Evolutionary conservation across 2,329 filamentous ascomycete genomes (phyloP).

Genomic region (Beauveria medogensis): DNA sequence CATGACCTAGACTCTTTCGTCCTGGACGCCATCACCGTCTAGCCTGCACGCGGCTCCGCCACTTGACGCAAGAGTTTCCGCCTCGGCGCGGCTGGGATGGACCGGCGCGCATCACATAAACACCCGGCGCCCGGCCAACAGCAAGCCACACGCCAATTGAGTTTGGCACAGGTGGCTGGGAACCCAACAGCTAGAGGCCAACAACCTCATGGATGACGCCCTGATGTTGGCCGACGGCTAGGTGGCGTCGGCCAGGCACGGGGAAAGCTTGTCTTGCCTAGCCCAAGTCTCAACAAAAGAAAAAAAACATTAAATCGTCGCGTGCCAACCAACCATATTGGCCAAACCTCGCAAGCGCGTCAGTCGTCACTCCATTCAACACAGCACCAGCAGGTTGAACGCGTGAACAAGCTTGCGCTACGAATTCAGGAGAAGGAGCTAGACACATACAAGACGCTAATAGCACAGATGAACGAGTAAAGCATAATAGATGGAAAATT

Average conservation of each 20-base stretch:
- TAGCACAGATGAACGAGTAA: not conserved
- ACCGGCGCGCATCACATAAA: not conserved
- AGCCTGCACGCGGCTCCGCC: not conserved
- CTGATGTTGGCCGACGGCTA: not conserved
- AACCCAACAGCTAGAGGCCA: not conserved
- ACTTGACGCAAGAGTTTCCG: not conserved
- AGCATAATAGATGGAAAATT: constrained; percentile 9
- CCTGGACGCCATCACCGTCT: not conserved
- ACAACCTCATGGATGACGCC: not conserved
- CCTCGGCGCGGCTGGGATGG: not conserved
- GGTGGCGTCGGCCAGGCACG: not conserved
- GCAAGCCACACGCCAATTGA: not conserved
- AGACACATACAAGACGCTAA: not conserved
- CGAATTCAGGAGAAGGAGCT: not conserved
- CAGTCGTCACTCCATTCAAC: not conserved
- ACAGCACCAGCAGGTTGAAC: not conserved
- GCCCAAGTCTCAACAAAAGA: not conserved
- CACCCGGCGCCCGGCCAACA: not conserved
- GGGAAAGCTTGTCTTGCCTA: not conserved
- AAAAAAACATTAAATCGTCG: not conserved
- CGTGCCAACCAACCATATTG: not conserved
- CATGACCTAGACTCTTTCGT: not conserved
- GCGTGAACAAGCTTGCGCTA: not conserved
- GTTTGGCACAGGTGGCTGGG: not conserved
- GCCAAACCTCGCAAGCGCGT: not conserved